Base-by-base conservation (phyloP, 1,139 yeast genomes). In the Hyphopichia pseudoburtonii region DNA sequence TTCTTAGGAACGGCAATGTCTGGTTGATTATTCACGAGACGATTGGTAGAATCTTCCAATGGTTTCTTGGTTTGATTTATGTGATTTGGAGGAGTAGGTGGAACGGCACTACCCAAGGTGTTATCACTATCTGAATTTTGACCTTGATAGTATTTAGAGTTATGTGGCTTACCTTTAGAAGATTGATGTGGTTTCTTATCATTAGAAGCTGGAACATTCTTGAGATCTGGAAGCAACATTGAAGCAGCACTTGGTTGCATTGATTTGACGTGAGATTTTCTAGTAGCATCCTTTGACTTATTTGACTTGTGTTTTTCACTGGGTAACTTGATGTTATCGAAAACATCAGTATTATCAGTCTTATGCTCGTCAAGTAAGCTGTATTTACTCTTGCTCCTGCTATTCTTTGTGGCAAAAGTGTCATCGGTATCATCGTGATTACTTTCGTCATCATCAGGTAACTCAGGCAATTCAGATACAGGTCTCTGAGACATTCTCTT, bases 241-340 rank as follows among this genome's bases (percentile, higher is more conserved):
- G 70, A 58, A 27, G 60, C 60, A 1, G 71, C 67, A 43, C 61
- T 55, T 12, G 74, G 72, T 36, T 47, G 52, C 63, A 56, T 55
- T 8, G 61, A 55, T 49, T 56, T 61, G 16, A 52, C 42, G 36
- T 52, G 54, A 3, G 42, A 23, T n/a, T 33, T 35, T 28, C 27
- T 34, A 19, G 30, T 35, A 29, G 35, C 29, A 16, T 39, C 40
- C n/a, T 24, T 22, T 3, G 27, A 21, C 12, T 27, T 27, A 21
- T 21, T 21, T 24, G 25, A 14, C 7, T 46, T 44, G 2, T 45
- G 40, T 31, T 51, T 47, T 4, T 58, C 58, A 19, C 65, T 62
- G 7, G 78, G 78, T 41, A 72, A 56, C 48, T 70, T 71, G 44
- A 72, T 72, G 41, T 65, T 64, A 33, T 70, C 76, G 48, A 71